Conservation (phyloP, 345 rosid genomes). For the Populus nigra region DNA sequence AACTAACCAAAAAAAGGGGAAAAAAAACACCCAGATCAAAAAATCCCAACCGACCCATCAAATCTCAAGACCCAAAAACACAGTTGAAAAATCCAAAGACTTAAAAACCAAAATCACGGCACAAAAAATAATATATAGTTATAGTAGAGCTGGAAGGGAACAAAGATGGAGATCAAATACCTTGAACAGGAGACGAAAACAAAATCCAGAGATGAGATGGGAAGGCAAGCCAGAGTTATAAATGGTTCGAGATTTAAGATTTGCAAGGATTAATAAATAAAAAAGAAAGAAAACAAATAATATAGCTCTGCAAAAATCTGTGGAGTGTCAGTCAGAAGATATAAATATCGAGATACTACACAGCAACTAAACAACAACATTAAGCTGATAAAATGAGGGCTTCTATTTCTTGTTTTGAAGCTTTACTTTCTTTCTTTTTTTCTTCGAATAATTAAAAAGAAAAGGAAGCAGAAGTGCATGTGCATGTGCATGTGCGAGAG, state of each 20-base stretch:
- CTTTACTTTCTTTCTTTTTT: not conserved
- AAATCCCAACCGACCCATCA: not conserved
- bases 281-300: not conserved
- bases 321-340: constrained; percentile 34
- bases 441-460: not conserved
- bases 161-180: constrained; percentile 37
- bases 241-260: constrained; percentile 31
- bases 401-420: constrained; percentile 32
- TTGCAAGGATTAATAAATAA: not conserved
- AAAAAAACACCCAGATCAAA: constrained; percentile 1
- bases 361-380: not conserved
- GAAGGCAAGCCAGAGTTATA: constrained; percentile 7
- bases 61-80: constrained; percentile 3
- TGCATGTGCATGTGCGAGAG: constrained; percentile 11
- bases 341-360: constrained; percentile 6
- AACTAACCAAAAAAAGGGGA: not conserved
- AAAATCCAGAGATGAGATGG: constrained; percentile 22
- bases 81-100: not conserved
- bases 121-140: not conserved
- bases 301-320: constrained; percentile 24
- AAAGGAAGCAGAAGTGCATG: constrained; percentile 10
- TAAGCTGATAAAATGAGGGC: constrained; percentile 25
- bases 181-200: constrained; percentile 30
- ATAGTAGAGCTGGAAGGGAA: constrained; percentile 5
- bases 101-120: not conserved